These are phyloP conservation scores for Stromatinia cepivora DNA, from an alignment of 2,329 filamentous ascomycete genomes.

Conservation along the genomic window DNA sequence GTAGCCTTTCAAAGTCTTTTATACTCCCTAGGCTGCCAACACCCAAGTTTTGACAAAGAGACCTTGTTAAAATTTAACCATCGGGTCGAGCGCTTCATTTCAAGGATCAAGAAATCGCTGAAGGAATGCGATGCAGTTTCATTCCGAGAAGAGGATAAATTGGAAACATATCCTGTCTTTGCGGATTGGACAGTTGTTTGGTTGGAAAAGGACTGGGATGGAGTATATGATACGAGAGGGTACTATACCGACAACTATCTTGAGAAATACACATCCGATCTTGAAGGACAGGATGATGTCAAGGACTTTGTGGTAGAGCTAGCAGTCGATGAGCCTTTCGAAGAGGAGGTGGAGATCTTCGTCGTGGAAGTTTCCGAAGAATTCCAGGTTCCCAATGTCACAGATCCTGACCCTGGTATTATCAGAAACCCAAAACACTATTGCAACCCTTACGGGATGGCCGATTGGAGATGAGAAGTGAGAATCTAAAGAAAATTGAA, in stretches of 20 bases:
- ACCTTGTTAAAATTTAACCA: background rate
- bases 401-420: background rate
- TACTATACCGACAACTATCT: background rate
- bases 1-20: background rate
- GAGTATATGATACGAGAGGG: background rate
- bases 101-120: background rate
- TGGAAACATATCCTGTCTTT: background rate
- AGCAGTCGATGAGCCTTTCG: background rate
- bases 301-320: background rate
- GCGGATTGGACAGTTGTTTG: slow-evolving; percentile 12
- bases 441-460: slow-evolving; percentile 4
- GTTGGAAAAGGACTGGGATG: slow-evolving; percentile 14
- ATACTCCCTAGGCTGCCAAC: background rate
- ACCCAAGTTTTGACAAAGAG: slow-evolving; percentile 9
- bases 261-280: background rate
- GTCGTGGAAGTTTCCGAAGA: background rate
- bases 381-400: background rate
- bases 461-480: background rate
- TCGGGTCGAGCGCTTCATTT: background rate
- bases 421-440: background rate
- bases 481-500: background rate
- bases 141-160: background rate
- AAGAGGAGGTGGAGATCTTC: background rate
- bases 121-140: slow-evolving; percentile 4
- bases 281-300: background rate